Base-by-base conservation (phyloP, 1,139 yeast species). In the Arxiozyma heterogenica region DNA sequence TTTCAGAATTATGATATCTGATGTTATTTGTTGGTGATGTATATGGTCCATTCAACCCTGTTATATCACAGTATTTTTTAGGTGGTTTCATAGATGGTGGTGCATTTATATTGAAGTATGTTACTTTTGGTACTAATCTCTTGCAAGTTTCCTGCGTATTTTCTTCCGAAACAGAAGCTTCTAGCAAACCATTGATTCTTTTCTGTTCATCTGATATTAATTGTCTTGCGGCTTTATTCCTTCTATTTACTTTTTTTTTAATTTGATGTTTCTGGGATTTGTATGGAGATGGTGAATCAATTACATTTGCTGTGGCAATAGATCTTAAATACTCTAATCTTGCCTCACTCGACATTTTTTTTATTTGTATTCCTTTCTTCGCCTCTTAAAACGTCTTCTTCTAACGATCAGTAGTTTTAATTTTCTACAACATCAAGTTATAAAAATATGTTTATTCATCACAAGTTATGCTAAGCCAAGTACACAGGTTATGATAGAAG, bases 21-120 rank as follows among this genome's bases (percentile, higher is more conserved):
- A 93, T 73, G 46, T 88, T 86, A 64, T 83, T 87, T 17, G 84
- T 75, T 0, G 95, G 95, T 47, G 86, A 79, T 65, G 80, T 84
- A 73, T 93, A 93, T 49, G 72, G 77, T 0, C 91, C 94, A 53
- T 82, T 84, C 27, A 93, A 74, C 0, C 98, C 98, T 0, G 98
- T 93, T 52, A 93, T 83, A 69, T 93, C 98, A 72, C 98, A 93
- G 72, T 90, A 93, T 63, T 83, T 84, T 71, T 86, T 88, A 22
- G 76, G 74, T 0, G 98, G 98, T 61, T 75, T 78, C 60, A 91
- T 71, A 7, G 95, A 85, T 0, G 98, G 98, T 1, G 97, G 96
- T 0, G 97, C 95, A 41, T 81, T 81, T 9, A 91, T 73, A 21
- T 83, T 78, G 51, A 78, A 75, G 66, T 80, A 84, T 0, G 88